phyloP scores from a whole-genome alignment of 176 grass and related monocot species.

The Saccharum spontaneum region DNA sequence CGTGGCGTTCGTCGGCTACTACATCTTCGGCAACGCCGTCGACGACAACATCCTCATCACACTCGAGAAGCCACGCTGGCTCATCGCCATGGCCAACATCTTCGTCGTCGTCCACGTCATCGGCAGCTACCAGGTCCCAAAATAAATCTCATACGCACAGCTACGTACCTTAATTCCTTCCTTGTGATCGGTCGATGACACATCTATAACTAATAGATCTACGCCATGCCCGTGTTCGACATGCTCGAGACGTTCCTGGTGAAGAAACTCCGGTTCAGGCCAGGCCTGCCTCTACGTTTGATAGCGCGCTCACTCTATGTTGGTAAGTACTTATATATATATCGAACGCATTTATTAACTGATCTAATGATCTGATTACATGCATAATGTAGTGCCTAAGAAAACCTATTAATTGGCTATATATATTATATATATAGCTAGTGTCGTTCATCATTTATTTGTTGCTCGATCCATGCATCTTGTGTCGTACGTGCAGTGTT shows the following conservation, averaged over 20 bases:
- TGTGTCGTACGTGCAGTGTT: conserved; percentile 7
- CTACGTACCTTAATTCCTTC: no score
- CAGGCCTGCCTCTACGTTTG: conserved; percentile 40
- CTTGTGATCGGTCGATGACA: no score
- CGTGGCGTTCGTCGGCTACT: conserved; percentile 65
- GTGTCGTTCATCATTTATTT: neutral
- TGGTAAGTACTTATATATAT: neutral
- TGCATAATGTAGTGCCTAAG: neutral
- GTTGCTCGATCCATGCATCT: neutral
- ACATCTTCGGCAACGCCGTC: conserved; percentile 64
- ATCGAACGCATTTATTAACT: neutral
- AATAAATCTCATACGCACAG: no score
- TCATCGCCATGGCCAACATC: conserved; percentile 65
- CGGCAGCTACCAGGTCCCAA: conserved; percentile 60
- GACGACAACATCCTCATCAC: conserved; percentile 80
- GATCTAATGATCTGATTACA: neutral
- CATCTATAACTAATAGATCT: conserved; percentile 22
- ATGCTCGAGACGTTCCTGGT: conserved; percentile 63
- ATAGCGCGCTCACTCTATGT: conserved; percentile 47
- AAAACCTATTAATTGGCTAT: neutral
- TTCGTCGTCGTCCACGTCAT: conserved; percentile 75
- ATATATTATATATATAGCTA: no score
- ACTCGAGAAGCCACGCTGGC: conserved; percentile 65
- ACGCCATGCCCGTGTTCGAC: conserved; percentile 66
- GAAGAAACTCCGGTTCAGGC: conserved; percentile 54